A percentile compares a stretch with the other conserved stretches of the same genome.
These are phyloP conservation scores for Coccomyxa subellipsoidea DNA, from an alignment of 163 green algal genomes.

Conservation along the genomic window DNA sequence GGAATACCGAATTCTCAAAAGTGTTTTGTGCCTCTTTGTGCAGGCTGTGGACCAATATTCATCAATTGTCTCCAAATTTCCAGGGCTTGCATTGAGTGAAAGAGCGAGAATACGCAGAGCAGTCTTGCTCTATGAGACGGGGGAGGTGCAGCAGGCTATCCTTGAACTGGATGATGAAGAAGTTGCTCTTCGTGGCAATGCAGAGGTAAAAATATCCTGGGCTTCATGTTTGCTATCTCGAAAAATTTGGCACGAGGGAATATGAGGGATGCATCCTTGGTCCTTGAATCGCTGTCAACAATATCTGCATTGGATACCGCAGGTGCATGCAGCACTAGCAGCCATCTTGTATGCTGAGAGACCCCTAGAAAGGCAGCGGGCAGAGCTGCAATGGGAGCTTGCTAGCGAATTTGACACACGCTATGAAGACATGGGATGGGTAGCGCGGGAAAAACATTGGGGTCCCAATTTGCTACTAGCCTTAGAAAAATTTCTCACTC, in stretches of 20 bases:
- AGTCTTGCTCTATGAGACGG: constrained; percentile 60
- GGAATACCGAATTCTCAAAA: too few species aligned
- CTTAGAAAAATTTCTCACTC: constrained; percentile 57
- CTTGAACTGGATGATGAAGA: constrained; percentile 57
- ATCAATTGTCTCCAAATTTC: constrained; percentile 27
- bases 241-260: too few species aligned
- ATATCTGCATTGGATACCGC: neutral
- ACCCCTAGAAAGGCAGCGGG: constrained; percentile 38
- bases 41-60: constrained; percentile 28
- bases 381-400: constrained; percentile 65
- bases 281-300: neutral
- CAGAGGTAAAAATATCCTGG: constrained; percentile 27
- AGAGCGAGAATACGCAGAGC: constrained; percentile 50
- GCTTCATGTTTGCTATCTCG: too few species aligned
- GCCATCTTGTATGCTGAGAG: constrained; percentile 60
- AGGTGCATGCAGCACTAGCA: constrained; percentile 65
- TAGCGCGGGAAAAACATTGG: constrained; percentile 58
- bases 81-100: constrained; percentile 50
- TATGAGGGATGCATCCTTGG: too few species aligned
- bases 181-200: constrained; percentile 33
- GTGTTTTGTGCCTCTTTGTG: too few species aligned
- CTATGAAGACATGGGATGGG: constrained; percentile 51
- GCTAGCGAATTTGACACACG: constrained; percentile 63
- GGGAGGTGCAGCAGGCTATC: constrained; percentile 17
- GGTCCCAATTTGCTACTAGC: constrained; percentile 50